Conservation (phyloP, 2,329 filamentous ascomycete genomes). For the Xylariaceae sp. region DNA sequence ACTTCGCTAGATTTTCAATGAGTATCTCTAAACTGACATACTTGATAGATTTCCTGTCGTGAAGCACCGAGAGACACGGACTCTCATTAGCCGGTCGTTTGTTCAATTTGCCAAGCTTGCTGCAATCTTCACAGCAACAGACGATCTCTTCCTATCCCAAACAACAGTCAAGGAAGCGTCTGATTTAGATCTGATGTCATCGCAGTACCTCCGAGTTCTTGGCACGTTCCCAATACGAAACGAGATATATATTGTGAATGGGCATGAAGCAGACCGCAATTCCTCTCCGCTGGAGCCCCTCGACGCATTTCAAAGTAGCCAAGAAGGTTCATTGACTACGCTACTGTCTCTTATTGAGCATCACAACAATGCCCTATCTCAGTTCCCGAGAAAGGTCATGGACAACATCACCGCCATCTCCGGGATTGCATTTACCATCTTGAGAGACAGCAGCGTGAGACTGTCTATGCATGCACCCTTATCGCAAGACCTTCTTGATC, state of each 20-base stretch:
- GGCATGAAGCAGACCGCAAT: slow-evolving; percentile 26
- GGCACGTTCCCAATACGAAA: slow-evolving; percentile 35
- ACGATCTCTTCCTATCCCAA: slow-evolving; percentile 36
- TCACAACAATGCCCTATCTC: slow-evolving; percentile 39
- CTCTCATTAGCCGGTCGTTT: slow-evolving; percentile 31
- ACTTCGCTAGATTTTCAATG: too few relatives aligned
- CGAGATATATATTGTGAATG: slow-evolving; percentile 26
- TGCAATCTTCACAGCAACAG: slow-evolving; percentile 49
- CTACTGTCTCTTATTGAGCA: slow-evolving; percentile 42
- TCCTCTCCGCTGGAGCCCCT: slow-evolving; percentile 39
- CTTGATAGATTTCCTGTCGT: slow-evolving; percentile 20
- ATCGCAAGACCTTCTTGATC: slow-evolving; percentile 21
- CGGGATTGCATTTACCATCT: slow-evolving; percentile 20
- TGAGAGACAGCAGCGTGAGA: slow-evolving; percentile 29
- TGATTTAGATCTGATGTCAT: slow-evolving; percentile 40
- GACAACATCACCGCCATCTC: slow-evolving; percentile 40
- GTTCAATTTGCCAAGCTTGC: slow-evolving; percentile 46
- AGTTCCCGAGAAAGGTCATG: slow-evolving; percentile 42
- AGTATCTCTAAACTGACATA: too few relatives aligned
- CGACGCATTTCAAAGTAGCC: slow-evolving; percentile 38
- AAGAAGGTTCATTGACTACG: slow-evolving; percentile 40
- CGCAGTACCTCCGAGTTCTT: slow-evolving; percentile 45
- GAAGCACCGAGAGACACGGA: slow-evolving; percentile 27
- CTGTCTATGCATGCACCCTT: slow-evolving; percentile 14
- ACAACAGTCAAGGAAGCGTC: slow-evolving; percentile 25